These are phyloP conservation scores for Saraca asoca DNA, from an alignment of 331 rosid genomes.

Conservation along the genomic window DNA sequence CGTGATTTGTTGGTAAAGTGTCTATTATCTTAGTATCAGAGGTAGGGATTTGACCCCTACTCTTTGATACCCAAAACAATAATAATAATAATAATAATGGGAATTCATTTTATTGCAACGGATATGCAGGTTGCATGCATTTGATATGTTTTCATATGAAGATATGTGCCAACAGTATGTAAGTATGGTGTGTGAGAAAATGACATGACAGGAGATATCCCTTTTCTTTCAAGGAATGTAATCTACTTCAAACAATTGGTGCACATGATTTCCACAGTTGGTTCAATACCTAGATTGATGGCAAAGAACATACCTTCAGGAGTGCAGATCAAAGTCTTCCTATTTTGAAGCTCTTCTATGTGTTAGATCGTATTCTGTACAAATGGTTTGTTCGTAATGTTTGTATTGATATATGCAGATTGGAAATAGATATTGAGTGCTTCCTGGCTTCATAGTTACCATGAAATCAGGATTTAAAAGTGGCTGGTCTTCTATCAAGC, in stretches of 20 bases:
- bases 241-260: too few species aligned
- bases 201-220: constrained; percentile 9
- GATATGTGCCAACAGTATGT: constrained; percentile 8
- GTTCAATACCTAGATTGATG: constrained; percentile 5
- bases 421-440: constrained; percentile 42
- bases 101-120: constrained; percentile 5
- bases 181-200: neutral
- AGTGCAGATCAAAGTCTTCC: neutral
- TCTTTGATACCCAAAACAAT: too few species aligned
- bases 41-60: too few species aligned
- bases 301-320: neutral
- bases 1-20: too few species aligned
- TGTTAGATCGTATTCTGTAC: constrained; percentile 18
- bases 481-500: constrained; percentile 72
- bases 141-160: neutral
- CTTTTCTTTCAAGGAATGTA: constrained; percentile 2
- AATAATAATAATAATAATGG: neutral
- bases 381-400: neutral
- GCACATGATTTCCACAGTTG: neutral
- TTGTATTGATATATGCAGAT: constrained; percentile 45
- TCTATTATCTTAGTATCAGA: too few species aligned
- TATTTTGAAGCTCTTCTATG: constrained; percentile 20
- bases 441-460: constrained; percentile 47
- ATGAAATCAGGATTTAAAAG: constrained; percentile 75
- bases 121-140: constrained; percentile 1